Conservation (phyloP, 2,329 filamentous ascomycete genomes). For the Rutstroemia sydowiana region DNA sequence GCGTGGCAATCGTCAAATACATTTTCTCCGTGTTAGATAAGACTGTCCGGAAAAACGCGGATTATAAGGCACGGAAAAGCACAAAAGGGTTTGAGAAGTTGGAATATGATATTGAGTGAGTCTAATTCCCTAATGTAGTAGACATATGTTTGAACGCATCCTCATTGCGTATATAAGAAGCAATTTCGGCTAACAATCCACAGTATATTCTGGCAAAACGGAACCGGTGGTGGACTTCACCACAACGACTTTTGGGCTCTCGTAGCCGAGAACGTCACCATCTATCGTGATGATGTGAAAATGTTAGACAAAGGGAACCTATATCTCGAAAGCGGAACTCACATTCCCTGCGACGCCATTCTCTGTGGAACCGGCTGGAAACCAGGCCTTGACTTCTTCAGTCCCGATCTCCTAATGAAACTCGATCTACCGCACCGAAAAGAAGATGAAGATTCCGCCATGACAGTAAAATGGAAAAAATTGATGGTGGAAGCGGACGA, state of each 20-base stretch:
- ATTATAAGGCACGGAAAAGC: neutral
- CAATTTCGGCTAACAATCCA: neutral
- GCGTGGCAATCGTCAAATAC: neutral
- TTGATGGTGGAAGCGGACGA: conserved; percentile 15
- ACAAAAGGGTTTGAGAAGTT: conserved; percentile 4
- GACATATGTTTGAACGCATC: neutral
- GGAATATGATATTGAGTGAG: neutral
- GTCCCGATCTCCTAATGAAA: conserved; percentile 14
- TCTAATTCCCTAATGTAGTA: neutral
- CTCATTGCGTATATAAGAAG: neutral
- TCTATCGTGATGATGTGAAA: conserved; percentile 13
- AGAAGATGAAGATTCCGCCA: conserved; percentile 13
- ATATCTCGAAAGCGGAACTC: conserved; percentile 12
- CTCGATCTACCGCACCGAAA: conserved; percentile 22
- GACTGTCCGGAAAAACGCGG: neutral
- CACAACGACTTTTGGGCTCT: conserved; percentile 9
- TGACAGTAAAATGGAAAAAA: conserved; percentile 20
- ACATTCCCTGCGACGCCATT: conserved; percentile 22
- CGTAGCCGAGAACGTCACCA: neutral
- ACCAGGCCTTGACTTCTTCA: conserved; percentile 22
- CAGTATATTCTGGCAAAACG: conserved; percentile 11
- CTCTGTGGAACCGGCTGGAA: conserved; percentile 26
- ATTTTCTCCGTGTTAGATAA: neutral
- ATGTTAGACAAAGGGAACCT: conserved; percentile 14
- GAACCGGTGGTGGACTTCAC: conserved; percentile 5